Base-by-base conservation (phyloP, 2,329 filamentous ascomycete genomes). In the Penicillium sp. region DNA sequence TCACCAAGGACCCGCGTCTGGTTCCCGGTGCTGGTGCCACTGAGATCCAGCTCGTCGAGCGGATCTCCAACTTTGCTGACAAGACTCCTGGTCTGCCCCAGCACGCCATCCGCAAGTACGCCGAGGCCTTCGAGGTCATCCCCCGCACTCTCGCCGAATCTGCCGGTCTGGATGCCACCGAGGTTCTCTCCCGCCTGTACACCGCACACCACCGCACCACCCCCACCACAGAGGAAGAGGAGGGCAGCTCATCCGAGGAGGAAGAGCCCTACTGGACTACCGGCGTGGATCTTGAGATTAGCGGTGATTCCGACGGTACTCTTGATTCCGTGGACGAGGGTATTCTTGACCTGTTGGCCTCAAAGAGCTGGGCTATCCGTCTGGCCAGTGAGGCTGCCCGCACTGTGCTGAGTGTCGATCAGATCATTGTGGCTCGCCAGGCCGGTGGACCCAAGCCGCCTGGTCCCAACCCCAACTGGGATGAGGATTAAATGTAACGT, bases 351-450 rank as follows among this genome's bases (percentile, higher is more conserved):
- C 83, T 99, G 44, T 84, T 98, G 79, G 87, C 93, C 59, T 87
- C 90, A 64, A 99, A 99, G 84, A 88, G 87, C 72, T 98, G 93
- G 93, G 95, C 95, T 47, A 96, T 99, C 77, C 95, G 95, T 80
- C 83, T 99, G 63, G 96, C 95, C 37, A 97, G 93, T 24, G 95
- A 99, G 78, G 89, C 95, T 42, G 93, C 92, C 52, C 86, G 95
- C 69, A 99, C 95, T 48, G 90, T 99, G 29, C 81, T 99, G 63
- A 96, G 92, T 48, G 95, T 99, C 39, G 95, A 99, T 78, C 96
- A 99, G 80, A 99, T 99, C 72, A 99, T 99, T 73, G 95, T 99
- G 56, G 93, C 96, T 62, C 87, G 93, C 79, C 95, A 98, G 80
- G 95, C 96, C 48, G 95, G 95, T 72, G 95, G 95, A 37, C 95